phyloP scores from a whole-genome alignment of 257 asterid species.

The Penstemon eatonii region DNA sequence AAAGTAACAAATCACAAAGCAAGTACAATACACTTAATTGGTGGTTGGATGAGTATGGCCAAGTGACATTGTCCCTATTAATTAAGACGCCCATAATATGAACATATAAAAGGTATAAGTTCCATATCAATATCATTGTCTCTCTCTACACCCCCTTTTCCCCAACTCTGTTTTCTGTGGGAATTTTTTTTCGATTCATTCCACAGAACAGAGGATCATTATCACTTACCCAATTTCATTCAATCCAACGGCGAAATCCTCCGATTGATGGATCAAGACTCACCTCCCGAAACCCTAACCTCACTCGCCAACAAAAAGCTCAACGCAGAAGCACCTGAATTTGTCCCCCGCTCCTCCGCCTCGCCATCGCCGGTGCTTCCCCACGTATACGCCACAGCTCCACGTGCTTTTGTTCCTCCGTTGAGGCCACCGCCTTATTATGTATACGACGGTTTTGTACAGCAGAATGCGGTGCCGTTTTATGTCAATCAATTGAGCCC shows the following conservation, averaged over 20 bases:
- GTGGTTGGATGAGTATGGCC: no score
- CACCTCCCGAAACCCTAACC: conserved; percentile 42
- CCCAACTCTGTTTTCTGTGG: neutral
- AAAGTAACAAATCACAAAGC: no score
- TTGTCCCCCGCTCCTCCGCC: neutral
- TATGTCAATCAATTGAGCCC: neutral
- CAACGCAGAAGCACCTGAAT: conserved; percentile 24
- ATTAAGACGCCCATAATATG: no score
- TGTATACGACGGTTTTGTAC: neutral
- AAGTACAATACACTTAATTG: no score
- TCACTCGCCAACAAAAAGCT: conserved; percentile 45
- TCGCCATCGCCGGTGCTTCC: neutral
- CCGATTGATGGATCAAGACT: conserved; percentile 41
- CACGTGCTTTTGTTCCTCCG: no score
- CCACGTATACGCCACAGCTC: neutral
- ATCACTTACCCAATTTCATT: neutral
- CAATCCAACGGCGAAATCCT: neutral
- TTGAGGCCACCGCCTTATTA: neutral
- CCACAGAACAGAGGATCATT: neutral
- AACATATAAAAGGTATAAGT: no score
- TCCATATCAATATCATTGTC: neutral
- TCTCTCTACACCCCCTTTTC: neutral
- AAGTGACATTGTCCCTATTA: no score
- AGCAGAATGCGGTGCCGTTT: conserved; percentile 2
- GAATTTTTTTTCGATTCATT: neutral